Percentiles rank a stretch among this genome's conserved stretches.
Evolutionary conservation across 164 flowering plant species (phyloP).

Genomic region (Euptelea pleiosperma): DNA sequence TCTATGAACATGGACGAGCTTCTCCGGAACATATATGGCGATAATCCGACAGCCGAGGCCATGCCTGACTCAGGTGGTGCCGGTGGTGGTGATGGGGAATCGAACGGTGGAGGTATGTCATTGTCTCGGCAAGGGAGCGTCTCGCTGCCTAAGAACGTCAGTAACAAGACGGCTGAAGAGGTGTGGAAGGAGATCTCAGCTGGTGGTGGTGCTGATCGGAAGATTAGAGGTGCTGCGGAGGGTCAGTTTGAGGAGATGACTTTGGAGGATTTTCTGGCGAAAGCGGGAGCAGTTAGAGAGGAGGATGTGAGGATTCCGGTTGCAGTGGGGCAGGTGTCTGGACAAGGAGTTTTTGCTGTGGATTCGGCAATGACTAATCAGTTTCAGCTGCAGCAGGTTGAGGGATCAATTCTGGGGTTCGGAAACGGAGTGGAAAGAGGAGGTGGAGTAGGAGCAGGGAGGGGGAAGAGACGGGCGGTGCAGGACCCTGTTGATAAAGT

Average conservation of each 20-base stretch:
- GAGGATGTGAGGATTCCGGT: slow-evolving; percentile 37
- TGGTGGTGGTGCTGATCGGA: slow-evolving; percentile 6
- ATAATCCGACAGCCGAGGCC: slow-evolving; percentile 28
- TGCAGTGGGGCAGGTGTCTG: slow-evolving; percentile 31
- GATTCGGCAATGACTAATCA: slow-evolving; percentile 27
- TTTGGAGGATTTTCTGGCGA: slow-evolving; percentile 66
- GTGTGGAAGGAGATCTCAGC: slow-evolving; percentile 59
- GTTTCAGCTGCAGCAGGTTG: slow-evolving; percentile 21
- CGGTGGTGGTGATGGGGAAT: not conserved
- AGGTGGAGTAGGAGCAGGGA: slow-evolving; percentile 25
- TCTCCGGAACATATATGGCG: slow-evolving; percentile 30
- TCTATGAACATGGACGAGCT: slow-evolving; percentile 52
- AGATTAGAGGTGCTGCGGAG: slow-evolving; percentile 20
- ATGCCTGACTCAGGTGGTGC: no score
- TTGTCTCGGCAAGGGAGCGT: slow-evolving; percentile 9
- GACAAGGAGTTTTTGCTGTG: slow-evolving; percentile 34
- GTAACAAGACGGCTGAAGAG: slow-evolving; percentile 39
- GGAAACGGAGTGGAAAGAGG: slow-evolving; percentile 40
- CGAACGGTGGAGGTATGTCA: slow-evolving; percentile 1
- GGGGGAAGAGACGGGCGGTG: slow-evolving; percentile 39
- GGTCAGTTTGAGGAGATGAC: slow-evolving; percentile 52
- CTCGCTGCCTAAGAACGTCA: slow-evolving; percentile 13
- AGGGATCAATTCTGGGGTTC: slow-evolving; percentile 39
- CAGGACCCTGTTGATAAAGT: slow-evolving; percentile 57
- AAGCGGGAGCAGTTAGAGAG: slow-evolving; percentile 40